These are phyloP conservation scores for Claviceps sp. DNA, from an alignment of 2,329 filamentous ascomycete species.

Conservation along the genomic window DNA sequence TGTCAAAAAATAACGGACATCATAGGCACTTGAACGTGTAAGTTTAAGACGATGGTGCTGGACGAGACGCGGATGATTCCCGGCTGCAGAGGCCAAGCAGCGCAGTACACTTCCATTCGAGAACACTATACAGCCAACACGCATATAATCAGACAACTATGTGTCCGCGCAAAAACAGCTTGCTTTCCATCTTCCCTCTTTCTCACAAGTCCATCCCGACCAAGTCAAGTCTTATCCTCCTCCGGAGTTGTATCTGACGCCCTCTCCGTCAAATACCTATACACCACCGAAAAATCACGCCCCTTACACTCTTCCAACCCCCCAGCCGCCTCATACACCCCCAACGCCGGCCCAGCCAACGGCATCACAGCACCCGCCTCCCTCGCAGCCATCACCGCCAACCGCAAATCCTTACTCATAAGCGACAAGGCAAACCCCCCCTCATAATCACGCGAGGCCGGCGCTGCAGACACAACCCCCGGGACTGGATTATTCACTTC, in stretches of 20 bases:
- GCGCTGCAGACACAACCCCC: constrained; percentile 65
- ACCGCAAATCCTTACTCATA: constrained; percentile 68
- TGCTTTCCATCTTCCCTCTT: too few species aligned
- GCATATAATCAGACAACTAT: too few species aligned
- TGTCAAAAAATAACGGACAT: constrained; percentile 18
- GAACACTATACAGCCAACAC: too few species aligned
- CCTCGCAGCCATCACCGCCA: constrained; percentile 59
- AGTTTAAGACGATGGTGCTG: not conserved
- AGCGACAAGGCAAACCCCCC: constrained; percentile 66
- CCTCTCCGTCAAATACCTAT: constrained; percentile 52
- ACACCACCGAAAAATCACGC: constrained; percentile 72
- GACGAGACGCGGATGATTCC: not conserved
- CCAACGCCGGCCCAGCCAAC: constrained; percentile 47
- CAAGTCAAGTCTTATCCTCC: too few species aligned
- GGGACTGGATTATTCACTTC: constrained; percentile 92
- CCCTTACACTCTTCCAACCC: constrained; percentile 48
- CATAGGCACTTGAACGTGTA: too few species aligned
- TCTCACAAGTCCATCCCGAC: too few species aligned
- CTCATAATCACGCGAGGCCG: constrained; percentile 61
- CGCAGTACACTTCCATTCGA: too few species aligned
- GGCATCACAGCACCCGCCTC: constrained; percentile 54
- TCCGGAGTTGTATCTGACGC: constrained; percentile 15
- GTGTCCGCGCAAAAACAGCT: too few species aligned
- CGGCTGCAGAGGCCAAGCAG: too few species aligned
- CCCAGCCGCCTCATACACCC: constrained; percentile 56